These are phyloP conservation scores for Umbelopsis isabellina DNA, from an alignment of 192 early-diverging fungal species.

Conservation along the genomic window DNA sequence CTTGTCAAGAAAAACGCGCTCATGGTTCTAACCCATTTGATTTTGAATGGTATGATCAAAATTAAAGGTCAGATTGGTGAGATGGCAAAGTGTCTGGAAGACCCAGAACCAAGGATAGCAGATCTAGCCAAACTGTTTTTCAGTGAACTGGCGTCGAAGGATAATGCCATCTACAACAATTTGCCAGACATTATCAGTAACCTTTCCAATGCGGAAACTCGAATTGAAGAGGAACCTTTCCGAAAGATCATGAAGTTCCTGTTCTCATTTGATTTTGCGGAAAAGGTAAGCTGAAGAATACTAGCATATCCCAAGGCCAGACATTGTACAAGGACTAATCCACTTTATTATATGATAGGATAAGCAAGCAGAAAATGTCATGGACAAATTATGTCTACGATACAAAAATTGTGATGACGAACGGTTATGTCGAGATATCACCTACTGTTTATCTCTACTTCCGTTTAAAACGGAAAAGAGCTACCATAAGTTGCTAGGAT, in stretches of 20 bases:
- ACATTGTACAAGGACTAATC: neutral
- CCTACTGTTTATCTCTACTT: constrained; percentile 88
- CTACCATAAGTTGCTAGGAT: constrained; percentile 83
- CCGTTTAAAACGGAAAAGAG: constrained; percentile 88
- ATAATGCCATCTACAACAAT: constrained; percentile 99
- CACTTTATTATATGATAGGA: constrained; percentile 63
- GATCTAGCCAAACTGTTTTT: constrained; percentile 97
- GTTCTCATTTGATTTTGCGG: constrained; percentile 85
- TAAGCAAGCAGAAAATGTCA: constrained; percentile 91
- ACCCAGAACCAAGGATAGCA: constrained; percentile 83
- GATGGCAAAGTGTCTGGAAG: constrained; percentile 97
- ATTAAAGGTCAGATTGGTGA: constrained; percentile 98
- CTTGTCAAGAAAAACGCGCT: constrained; percentile 94
- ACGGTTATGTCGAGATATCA: constrained; percentile 91
- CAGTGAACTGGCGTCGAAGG: constrained; percentile 92
- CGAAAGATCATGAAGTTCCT: constrained; percentile 93
- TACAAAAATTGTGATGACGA: constrained; percentile 81
- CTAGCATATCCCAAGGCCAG: neutral
- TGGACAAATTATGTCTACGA: constrained; percentile 95
- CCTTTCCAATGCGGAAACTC: constrained; percentile 65
- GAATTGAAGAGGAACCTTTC: constrained; percentile 85
- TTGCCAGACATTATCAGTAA: constrained; percentile 97
- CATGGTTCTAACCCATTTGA: constrained; percentile 98
- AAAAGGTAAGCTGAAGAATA: constrained; percentile 39
- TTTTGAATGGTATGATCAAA: constrained; percentile 99